Conservation (phyloP, 106 monocot species). For the Agapanthus africanus region DNA sequence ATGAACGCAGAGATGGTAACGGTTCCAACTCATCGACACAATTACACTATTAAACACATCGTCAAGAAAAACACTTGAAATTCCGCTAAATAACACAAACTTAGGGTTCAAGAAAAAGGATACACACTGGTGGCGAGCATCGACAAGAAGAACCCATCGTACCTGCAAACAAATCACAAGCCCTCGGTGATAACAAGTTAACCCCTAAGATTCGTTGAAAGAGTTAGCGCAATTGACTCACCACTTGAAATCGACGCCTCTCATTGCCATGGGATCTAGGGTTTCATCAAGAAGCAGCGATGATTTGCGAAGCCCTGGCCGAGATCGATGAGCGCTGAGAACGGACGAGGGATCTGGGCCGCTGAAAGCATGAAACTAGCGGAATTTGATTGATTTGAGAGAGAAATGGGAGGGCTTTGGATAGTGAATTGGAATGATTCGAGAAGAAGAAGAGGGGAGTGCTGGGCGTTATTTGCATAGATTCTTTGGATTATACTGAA, state of each 20-base stretch:
- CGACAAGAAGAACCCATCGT: constrained; percentile 95
- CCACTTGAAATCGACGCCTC: constrained; percentile 98
- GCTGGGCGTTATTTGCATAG: too few relatives aligned
- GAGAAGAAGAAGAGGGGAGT: too few relatives aligned
- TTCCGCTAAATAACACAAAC: background rate
- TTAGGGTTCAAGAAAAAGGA: constrained; percentile 24
- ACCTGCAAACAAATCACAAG: constrained; percentile 40
- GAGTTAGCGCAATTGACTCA: constrained; percentile 11
- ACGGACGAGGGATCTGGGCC: too few relatives aligned
- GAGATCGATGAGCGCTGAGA: too few relatives aligned
- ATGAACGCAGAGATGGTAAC: constrained; percentile 59
- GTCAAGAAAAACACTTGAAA: constrained; percentile 22
- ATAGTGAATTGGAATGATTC: too few relatives aligned
- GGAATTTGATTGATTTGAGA: too few relatives aligned
- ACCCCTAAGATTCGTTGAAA: background rate
- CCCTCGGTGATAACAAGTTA: background rate
- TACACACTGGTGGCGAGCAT: constrained; percentile 99
- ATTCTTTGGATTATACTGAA: too few relatives aligned
- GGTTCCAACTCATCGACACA: constrained; percentile 65
- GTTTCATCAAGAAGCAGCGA: background rate
- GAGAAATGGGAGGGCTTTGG: too few relatives aligned
- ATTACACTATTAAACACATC: constrained; percentile 33
- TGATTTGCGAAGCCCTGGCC: too few relatives aligned
- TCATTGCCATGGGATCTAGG: constrained; percentile 48
- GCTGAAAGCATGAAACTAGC: too few relatives aligned